Evolutionary conservation across 2,329 filamentous ascomycete genomes (phyloP), one percentile per base, ranked within the genome.

Genomic region (Sarocladium oryzae): DNA sequence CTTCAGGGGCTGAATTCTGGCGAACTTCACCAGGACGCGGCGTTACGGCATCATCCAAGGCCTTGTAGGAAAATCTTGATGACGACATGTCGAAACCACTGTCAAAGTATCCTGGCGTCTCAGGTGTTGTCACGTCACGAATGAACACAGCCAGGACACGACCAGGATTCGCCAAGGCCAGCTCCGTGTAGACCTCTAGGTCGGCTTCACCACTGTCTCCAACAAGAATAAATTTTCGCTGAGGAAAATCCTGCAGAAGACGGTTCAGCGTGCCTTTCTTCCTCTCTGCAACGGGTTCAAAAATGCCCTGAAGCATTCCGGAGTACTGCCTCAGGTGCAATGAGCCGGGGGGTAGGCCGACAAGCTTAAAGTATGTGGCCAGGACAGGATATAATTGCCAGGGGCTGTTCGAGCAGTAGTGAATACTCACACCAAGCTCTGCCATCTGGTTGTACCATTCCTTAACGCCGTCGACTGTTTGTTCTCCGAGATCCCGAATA

Each of bases 381-480:
- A 99, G 73, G 2, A 97, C 82, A 0, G 93, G 93, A 60, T 89
- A 99, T 6, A 99, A 77, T 65, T 99, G 95, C 95, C 95, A 99
- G 1, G 93, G 93, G 49, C 92, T 95, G 68, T 99, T 99, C n/a
- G 93, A 99, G 57, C 96, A 95, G 66, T 99, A 99, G 64, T 99
- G 95, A 50, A 99, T 79, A 59, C 84, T 82, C 21, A 97, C 92
- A 16, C 91, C 90, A 71, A 92, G 82, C 18, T 83, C 75, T 35
- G 86, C 78, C 69, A 99, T 77, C 18, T 76, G 76, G 32, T 75
- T 82, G 63, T 97, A 99, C 92, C 93, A 97, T 55, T 95, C 89
- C 53, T 76, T 81, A 18, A 97, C 91, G 2, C 93, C 93, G 15
- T 90, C 85, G 20, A 99, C 83, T 0, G 84, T 89, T 41, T 97